Evolutionary conservation across 2,329 filamentous ascomycete species (phyloP).

Genomic region (Harringtonia lauricola): DNA sequence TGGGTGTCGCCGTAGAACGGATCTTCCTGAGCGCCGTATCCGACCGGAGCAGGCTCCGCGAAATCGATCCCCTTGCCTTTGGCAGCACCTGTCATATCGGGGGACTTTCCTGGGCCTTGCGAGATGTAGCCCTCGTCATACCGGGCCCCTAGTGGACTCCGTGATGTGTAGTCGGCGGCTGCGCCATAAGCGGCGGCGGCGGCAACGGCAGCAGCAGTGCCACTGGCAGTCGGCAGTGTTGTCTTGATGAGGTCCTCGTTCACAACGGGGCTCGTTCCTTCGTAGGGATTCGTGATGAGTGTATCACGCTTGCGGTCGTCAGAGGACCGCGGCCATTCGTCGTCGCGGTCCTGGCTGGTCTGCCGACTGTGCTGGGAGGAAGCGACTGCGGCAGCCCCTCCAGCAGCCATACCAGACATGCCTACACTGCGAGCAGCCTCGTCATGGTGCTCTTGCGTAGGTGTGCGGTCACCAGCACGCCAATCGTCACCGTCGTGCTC

Average conservation of each 20-base stretch:
- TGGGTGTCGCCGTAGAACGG: conserved; percentile 54
- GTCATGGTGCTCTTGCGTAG: conserved; percentile 22
- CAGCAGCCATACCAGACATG: conserved; percentile 43
- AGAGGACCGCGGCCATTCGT: conserved; percentile 53
- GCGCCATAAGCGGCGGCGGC: conserved; percentile 14
- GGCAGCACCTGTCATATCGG: conserved; percentile 31
- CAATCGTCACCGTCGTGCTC: conserved; percentile 24
- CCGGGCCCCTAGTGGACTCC: conserved; percentile 49
- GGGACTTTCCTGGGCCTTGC: conserved; percentile 47
- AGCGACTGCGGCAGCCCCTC: conserved; percentile 37
- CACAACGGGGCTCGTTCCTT: conserved; percentile 51
- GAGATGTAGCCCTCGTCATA: conserved; percentile 88
- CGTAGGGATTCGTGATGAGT: conserved; percentile 55
- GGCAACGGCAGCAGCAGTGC: conserved; percentile 20
- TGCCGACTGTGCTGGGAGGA: conserved; percentile 40
- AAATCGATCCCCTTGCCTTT: conserved; percentile 48
- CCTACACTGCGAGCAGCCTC: conserved; percentile 33
- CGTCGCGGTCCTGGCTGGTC: conserved; percentile 47
- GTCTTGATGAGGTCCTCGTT: conserved; percentile 32
- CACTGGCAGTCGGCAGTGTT: conserved; percentile 14
- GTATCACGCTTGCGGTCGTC: conserved; percentile 56
- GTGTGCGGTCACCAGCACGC: conserved; percentile 21
- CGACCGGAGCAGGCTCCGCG: conserved; percentile 30
- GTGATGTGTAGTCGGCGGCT: conserved; percentile 31
- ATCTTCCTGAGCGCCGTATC: conserved; percentile 37